phyloP scores from a whole-genome alignment of 1,284 basidiomycete species.

The Trichosporon inkin region DNA sequence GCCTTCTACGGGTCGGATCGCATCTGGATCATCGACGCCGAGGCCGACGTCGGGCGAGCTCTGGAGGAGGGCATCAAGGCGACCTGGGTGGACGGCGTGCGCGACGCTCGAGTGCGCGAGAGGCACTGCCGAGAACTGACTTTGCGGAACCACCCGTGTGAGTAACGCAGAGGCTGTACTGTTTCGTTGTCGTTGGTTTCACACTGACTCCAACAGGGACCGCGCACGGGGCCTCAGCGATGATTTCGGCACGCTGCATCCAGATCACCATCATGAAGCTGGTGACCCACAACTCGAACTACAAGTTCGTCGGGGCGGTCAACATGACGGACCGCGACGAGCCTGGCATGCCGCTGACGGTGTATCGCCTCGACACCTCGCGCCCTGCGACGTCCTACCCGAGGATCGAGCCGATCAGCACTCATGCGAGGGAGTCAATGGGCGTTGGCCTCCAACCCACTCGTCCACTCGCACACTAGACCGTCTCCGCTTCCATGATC shows the following conservation, averaged over 20 bases:
- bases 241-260: conserved; percentile 44
- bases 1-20: conserved; percentile 42
- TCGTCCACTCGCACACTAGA: background rate
- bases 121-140: conserved; percentile 45
- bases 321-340: conserved; percentile 44
- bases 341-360: conserved; percentile 41
- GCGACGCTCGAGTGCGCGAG: conserved; percentile 42
- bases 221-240: conserved; percentile 29
- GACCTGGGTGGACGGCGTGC: conserved; percentile 42
- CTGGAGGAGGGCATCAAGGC: conserved; percentile 45
- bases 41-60: conserved; percentile 43
- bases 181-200: background rate
- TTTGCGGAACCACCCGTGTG: conserved; percentile 42
- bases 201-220: conserved; percentile 9
- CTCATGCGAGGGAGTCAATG: background rate
- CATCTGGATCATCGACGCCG: conserved; percentile 48
- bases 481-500: background rate
- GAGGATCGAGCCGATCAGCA: conserved; percentile 1
- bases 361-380: conserved; percentile 30
- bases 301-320: conserved; percentile 41
- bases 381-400: background rate
- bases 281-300: conserved; percentile 31
- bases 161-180: conserved; percentile 13
- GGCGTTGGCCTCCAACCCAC: background rate
- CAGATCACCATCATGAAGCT: conserved; percentile 43